Base-by-base conservation (phyloP, 1,284 basidiomycete genomes). In the Neotropicomus parvogracilis region DNA sequence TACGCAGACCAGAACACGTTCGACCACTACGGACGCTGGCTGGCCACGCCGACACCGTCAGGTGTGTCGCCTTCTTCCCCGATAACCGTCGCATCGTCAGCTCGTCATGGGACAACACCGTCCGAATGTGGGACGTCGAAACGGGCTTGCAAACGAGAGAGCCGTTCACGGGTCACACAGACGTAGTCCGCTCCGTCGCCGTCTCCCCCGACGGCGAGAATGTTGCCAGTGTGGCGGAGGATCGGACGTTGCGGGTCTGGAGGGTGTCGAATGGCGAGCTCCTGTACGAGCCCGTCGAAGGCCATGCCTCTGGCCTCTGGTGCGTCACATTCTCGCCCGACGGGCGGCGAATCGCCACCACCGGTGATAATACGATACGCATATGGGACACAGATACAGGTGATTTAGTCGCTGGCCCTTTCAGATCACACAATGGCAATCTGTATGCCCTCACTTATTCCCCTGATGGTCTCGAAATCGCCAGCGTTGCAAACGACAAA, bases 291-390 rank as follows among this genome's bases (percentile, higher is more conserved):
- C 64, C 64, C 44, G 24, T 63, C 1, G 63, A 67, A 6, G 60
- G 61, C 11, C 61, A 63, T 27, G 50, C 52, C 26, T 57, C 60
- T 4, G 64, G 62, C 19, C 58, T 66, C 13, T 63, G 62, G 60
- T 63, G 56, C 41, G 61, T 67, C 49, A 45, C 60, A 3, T 62
- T 66, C 54, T 67, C 64, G 20, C 66, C 65, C 36, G 44, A 68
- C 46, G 62, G 66, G 36, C 58, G 51, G 16, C 56, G 56, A 27
- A 56, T 68, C 40, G 64, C 65, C 16, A 68, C 65, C 16, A 64
- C 64, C 2, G 65, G 65, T 1, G 66, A 68, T 42, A 59, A 58
- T 37, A 65, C 65, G 3, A 62, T 68, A 44, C 58, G 64, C 49
- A 42, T 66, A 48, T 66, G 65, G 64, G 64, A 67, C 48, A 39